Evolutionary conservation across 495 filamentous ascomycete species (phyloP).

Genomic region (Xylaria acuta): DNA sequence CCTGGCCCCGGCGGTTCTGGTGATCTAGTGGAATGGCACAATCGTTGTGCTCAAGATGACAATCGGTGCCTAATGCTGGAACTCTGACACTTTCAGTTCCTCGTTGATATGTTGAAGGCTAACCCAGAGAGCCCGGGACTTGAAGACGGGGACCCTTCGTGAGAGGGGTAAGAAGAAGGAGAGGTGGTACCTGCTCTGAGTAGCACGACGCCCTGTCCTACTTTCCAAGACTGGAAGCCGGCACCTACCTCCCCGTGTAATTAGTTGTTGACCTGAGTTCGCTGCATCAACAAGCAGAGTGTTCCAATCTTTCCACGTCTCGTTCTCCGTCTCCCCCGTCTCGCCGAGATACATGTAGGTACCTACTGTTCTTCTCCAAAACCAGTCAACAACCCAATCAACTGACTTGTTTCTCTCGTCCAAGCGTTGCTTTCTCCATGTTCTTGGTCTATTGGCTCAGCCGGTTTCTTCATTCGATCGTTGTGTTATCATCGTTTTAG

Average conservation of each 20-base stretch:
- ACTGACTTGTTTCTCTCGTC: conserved; percentile 32
- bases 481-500: conserved; percentile 23
- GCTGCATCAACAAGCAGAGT: background rate
- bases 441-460: conserved; percentile 29
- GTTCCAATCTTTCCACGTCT: background rate
- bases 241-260: background rate
- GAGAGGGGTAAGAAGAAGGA: background rate
- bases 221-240: background rate
- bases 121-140: background rate
- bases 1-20: background rate
- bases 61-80: background rate
- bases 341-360: background rate
- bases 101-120: background rate
- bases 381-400: conserved; percentile 12
- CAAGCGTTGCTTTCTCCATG: conserved; percentile 29
- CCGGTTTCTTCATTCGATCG: conserved; percentile 22
- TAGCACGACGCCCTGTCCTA: background rate
- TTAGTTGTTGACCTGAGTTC: background rate
- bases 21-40: background rate
- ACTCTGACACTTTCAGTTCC: background rate
- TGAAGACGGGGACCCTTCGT: background rate
- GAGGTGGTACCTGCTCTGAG: background rate
- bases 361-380: conserved; percentile 14
- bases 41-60: background rate
- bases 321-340: background rate